Evolutionary conservation across 139 green algal genomes (phyloP), one percentile per base, ranked within the genome.

Genomic region (Eudorina sp.): DNA sequence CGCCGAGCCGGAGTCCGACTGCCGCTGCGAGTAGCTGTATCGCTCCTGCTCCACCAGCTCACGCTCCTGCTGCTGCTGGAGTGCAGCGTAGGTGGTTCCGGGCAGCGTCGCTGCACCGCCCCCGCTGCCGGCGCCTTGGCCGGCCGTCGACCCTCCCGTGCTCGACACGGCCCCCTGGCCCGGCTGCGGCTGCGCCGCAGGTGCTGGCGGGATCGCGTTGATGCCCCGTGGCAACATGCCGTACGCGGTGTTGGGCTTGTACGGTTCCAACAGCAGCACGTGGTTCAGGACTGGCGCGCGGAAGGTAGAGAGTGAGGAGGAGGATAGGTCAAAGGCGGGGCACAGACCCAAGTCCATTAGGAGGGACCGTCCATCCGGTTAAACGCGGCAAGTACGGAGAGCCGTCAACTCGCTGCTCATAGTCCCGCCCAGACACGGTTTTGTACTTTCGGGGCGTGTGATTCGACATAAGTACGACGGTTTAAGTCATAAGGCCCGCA

Each of bases 41-140:
- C 41, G 41, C 73, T 64, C 45, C 46, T 64, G 45, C 29, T 21
- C 60, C 43, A 4, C 41, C 40, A 38, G 27, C 81, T 87, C 64
- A 21, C 7, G n/a, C 58, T 87, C 45, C 60, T 87, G 45, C 66
- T 87, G 81, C 43, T 87, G 81, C 60, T 87, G 81, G 19, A 87
- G 31, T 23, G 81, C 81, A 2, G 81, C 81, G 81, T 69, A 87
- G 31, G 81, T 87, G 8, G 70, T 85, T 23, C 55, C 78, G 34
- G 62, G 76, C 0, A 51, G 53, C 6, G n/a, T 5, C 11, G 73
- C 4, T 43, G 27, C 19, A 45, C 3, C 31, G 29, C 45, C 40
- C 5, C 29, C 62, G 77, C 9, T 43, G 36, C 23, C 19, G 38
- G 23, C 53, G 53, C 34, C 53, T 16, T 36, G 9, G 3, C 34